phyloP scores from a whole-genome alignment of 257 asterid species.

The Henckelia pumila region DNA sequence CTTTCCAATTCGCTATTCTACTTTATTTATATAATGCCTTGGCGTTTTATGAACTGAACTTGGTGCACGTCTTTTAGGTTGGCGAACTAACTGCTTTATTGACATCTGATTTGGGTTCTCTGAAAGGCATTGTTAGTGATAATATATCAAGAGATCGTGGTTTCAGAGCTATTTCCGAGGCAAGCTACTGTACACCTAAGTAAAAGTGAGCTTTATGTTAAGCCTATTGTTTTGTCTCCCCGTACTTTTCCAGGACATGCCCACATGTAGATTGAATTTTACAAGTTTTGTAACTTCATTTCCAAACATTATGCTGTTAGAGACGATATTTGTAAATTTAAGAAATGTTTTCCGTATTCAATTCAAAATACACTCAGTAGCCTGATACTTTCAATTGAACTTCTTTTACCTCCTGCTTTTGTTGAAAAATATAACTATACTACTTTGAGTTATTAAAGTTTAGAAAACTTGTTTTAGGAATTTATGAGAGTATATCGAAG shows the following conservation, averaged over 20 bases:
- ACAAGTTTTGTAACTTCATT: slow-evolving; percentile 18
- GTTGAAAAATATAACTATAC: no score
- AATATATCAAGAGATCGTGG: slow-evolving; percentile 97
- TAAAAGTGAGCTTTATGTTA: slow-evolving; percentile 67
- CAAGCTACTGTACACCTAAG: slow-evolving; percentile 76
- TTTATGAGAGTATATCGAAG: no score
- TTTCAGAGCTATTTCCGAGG: slow-evolving; percentile 97
- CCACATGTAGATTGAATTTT: neutral
- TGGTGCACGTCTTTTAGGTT: slow-evolving; percentile 51
- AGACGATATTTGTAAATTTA: neutral
- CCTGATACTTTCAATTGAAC: neutral
- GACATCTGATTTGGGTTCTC: slow-evolving; percentile 90
- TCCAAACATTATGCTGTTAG: neutral
- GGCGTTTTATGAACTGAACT: slow-evolving; percentile 16
- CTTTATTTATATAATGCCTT: neutral
- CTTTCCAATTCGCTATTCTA: slow-evolving; percentile 8
- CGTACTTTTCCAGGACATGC: slow-evolving; percentile 15
- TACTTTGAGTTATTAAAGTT: no score
- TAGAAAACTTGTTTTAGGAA: no score
- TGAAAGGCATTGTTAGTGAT: slow-evolving; percentile 83
- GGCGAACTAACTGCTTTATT: slow-evolving; percentile 89
- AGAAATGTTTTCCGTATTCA: neutral
- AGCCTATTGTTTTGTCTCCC: slow-evolving; percentile 24
- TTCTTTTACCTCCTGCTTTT: slow-evolving; percentile 13
- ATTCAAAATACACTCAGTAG: neutral